phyloP scores from a whole-genome alignment of 208 protist species.

The Trypanosoma mega region DNA sequence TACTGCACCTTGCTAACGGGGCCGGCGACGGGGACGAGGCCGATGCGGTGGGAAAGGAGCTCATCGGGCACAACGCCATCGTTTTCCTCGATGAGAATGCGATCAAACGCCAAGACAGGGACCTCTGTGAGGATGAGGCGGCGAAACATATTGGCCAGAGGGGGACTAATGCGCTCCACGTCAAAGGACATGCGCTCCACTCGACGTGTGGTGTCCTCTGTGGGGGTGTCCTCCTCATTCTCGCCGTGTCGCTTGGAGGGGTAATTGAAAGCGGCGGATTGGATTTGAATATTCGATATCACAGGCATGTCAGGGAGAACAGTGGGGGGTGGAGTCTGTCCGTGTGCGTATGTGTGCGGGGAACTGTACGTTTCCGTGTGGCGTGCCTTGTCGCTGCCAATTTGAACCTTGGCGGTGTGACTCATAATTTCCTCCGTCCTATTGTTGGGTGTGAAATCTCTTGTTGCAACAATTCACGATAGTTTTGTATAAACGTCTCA shows the following conservation, averaged over 20 bases:
- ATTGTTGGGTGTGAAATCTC: neutral
- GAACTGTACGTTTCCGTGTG: conserved; percentile 87
- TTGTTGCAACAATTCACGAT: neutral
- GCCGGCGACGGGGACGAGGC: conserved; percentile 96
- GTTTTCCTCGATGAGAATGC: conserved; percentile 97
- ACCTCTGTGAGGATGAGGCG: conserved; percentile 97
- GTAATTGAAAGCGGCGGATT: conserved; percentile 61
- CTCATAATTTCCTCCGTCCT: conserved; percentile 22
- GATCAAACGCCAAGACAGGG: conserved; percentile 98
- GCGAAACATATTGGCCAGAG: conserved; percentile 97
- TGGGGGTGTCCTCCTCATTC: conserved; percentile 24
- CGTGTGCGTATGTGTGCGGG: conserved; percentile 66
- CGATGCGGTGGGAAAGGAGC: conserved; percentile 95
- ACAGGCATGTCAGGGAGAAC: conserved; percentile 54
- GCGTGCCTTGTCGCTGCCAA: conserved; percentile 71
- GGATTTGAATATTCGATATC: conserved; percentile 75
- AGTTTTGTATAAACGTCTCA: neutral
- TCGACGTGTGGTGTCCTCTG: conserved; percentile 49
- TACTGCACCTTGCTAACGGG: conserved; percentile 92
- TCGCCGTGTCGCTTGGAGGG: conserved; percentile 10
- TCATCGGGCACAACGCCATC: conserved; percentile 98
- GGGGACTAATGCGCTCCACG: conserved; percentile 71
- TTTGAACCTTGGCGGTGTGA: conserved; percentile 57
- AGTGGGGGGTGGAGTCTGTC: conserved; percentile 39
- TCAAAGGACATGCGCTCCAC: conserved; percentile 85